phyloP scores from a whole-genome alignment of 352 stramenopile species.

The Phytophthora sp. region DNA sequence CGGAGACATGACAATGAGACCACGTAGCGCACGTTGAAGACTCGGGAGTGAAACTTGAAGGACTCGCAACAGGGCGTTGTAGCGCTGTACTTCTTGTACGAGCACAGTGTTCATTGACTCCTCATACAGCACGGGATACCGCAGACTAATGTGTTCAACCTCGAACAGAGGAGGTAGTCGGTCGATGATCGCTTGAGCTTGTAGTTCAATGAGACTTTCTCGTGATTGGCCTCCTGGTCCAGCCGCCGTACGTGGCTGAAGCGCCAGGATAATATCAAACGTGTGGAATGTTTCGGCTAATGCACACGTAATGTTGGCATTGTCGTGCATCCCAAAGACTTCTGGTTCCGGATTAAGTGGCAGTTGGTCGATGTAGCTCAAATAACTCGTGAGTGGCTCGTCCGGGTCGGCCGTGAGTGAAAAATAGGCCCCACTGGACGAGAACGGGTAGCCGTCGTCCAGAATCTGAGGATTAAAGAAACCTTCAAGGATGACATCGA shows the following conservation, averaged over 20 bases:
- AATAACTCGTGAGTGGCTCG: slow-evolving; percentile 79
- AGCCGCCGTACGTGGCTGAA: slow-evolving; percentile 75
- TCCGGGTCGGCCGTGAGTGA: slow-evolving; percentile 80
- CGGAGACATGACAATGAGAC: slow-evolving; percentile 86
- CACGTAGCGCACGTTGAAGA: slow-evolving; percentile 76
- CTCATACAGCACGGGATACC: slow-evolving; percentile 91
- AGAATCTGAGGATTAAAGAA: slow-evolving; percentile 91
- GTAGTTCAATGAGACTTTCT: slow-evolving; percentile 81
- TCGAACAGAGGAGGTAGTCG: slow-evolving; percentile 73
- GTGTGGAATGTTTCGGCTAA: slow-evolving; percentile 89
- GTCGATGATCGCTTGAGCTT: slow-evolving; percentile 71
- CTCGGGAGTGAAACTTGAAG: slow-evolving; percentile 73
- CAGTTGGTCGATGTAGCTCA: slow-evolving; percentile 94
- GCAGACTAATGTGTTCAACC: slow-evolving; percentile 75
- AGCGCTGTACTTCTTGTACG: slow-evolving; percentile 86
- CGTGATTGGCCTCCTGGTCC: slow-evolving; percentile 68
- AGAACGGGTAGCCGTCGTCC: slow-evolving; percentile 79
- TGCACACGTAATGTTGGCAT: slow-evolving; percentile 93
- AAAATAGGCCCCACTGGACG: slow-evolving; percentile 86
- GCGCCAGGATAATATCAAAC: slow-evolving; percentile 87
- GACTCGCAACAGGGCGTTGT: slow-evolving; percentile 78
- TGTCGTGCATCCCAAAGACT: slow-evolving; percentile 95
- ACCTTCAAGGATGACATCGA: slow-evolving; percentile 89
- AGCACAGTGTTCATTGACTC: slow-evolving; percentile 97
- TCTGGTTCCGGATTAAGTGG: slow-evolving; percentile 92